Conservation (phyloP, 768 basidiomycete genomes). For the Boletus sp. region DNA sequence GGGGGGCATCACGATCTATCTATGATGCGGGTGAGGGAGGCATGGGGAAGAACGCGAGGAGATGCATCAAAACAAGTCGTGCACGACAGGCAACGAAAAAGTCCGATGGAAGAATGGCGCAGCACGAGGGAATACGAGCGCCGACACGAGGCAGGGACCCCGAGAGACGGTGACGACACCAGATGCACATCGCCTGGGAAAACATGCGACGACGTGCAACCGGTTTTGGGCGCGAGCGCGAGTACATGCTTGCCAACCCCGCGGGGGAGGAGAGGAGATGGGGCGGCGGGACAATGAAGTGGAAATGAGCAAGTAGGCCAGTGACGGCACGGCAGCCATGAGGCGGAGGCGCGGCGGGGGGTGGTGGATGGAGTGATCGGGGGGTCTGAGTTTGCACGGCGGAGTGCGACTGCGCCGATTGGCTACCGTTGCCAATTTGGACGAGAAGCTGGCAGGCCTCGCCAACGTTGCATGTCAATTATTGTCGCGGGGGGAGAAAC, state of each 20-base stretch:
- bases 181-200: slow-evolving; percentile 10
- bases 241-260: too few relatives aligned
- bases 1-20: background rate
- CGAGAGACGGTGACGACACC: slow-evolving; percentile 10
- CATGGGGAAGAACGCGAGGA: background rate
- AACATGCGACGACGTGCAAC: slow-evolving; percentile 10
- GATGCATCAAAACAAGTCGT: too few relatives aligned
- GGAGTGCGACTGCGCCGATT: slow-evolving; percentile 16
- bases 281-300: background rate
- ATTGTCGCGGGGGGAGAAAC: slow-evolving; percentile 24
- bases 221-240: background rate
- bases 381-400: slow-evolving; percentile 2
- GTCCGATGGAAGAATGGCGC: slow-evolving; percentile 14
- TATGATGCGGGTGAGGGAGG: slow-evolving; percentile 14
- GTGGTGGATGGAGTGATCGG: slow-evolving; percentile 21
- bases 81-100: background rate
- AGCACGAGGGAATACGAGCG: slow-evolving; percentile 19
- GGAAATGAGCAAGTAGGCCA: too few relatives aligned
- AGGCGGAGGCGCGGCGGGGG: slow-evolving; percentile 21
- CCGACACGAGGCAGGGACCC: slow-evolving; percentile 34
- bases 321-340: slow-evolving; percentile 18
- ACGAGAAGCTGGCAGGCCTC: slow-evolving; percentile 20
- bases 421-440: slow-evolving; percentile 11
- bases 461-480: slow-evolving; percentile 30
- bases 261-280: background rate